Conservation (phyloP, 495 filamentous ascomycete genomes). For the Talaromyces proteolyticus region DNA sequence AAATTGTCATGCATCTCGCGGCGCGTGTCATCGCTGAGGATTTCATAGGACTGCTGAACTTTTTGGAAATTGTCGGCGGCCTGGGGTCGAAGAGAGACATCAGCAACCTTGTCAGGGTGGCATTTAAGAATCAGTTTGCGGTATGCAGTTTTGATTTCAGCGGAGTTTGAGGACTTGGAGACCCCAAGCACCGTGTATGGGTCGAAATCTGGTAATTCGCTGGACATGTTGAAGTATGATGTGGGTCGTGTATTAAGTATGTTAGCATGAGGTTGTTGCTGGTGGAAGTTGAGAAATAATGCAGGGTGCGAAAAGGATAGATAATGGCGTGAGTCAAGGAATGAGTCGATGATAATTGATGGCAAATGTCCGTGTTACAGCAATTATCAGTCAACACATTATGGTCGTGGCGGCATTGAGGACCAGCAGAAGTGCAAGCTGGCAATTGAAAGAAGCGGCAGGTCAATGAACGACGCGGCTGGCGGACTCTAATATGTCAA, state of each 20-base stretch:
- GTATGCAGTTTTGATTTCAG: constrained; percentile 74
- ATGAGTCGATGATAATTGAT: neutral
- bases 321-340: neutral
- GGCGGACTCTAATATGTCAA: neutral
- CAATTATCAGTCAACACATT: neutral
- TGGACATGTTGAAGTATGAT: constrained; percentile 47
- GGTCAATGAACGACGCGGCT: neutral
- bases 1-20: constrained; percentile 73
- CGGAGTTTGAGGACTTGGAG: constrained; percentile 61
- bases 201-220: constrained; percentile 56
- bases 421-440: neutral
- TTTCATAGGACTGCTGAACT: constrained; percentile 89
- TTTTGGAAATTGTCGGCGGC: constrained; percentile 86
- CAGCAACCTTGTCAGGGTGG: constrained; percentile 92
- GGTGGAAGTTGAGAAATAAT: neutral
- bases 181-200: constrained; percentile 82
- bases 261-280: neutral
- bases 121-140: constrained; percentile 89
- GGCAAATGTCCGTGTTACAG: neutral
- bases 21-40: constrained; percentile 72
- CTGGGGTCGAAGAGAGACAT: constrained; percentile 56
- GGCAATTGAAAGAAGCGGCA: neutral
- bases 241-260: neutral
- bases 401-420: too few species aligned
- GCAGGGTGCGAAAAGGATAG: neutral